Evolutionary conservation across 805 yeast genomes (phyloP).

Genomic region (Debaryomyces castellii): DNA sequence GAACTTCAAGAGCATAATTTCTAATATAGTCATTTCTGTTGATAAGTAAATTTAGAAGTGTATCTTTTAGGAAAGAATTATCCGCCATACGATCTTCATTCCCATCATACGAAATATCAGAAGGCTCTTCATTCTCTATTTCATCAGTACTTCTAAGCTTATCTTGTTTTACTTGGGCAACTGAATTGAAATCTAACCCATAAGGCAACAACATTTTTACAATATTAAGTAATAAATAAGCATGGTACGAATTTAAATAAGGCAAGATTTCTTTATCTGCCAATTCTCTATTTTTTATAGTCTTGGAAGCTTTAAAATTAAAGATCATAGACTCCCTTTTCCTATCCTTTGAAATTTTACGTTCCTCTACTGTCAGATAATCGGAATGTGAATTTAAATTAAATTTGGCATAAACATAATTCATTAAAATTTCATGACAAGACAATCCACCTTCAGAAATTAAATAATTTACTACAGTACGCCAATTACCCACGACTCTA

Average conservation of each 20-base stretch:
- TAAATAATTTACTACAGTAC: constrained; percentile 25
- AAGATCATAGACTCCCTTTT: constrained; percentile 25
- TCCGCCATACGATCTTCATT: constrained; percentile 2
- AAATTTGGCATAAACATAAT: constrained; percentile 30
- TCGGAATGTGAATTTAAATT: constrained; percentile 8
- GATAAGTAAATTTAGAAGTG: constrained; percentile 30
- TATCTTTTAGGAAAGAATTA: constrained; percentile 26
- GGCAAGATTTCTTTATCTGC: constrained; percentile 21
- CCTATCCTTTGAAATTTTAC: constrained; percentile 6
- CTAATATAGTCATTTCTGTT: constrained; percentile 35
- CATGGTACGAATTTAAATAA: constrained; percentile 35
- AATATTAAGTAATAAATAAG: constrained; percentile 26
- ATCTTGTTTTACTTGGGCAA: constrained; percentile 9
- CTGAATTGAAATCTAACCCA: constrained; percentile 32
- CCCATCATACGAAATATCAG: constrained; percentile 9
- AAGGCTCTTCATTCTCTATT: not conserved
- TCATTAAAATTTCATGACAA: constrained; percentile 35
- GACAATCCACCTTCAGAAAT: constrained; percentile 37
- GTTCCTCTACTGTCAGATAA: not conserved
- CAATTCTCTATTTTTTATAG: constrained; percentile 15
- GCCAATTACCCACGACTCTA: constrained; percentile 28
- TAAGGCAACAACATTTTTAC: constrained; percentile 33
- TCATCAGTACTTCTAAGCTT: constrained; percentile 7
- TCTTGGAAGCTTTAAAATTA: constrained; percentile 22
- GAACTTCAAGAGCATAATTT: constrained; percentile 31